Base-by-base conservation (phyloP, 1,284 basidiomycete genomes). In the Puccinia hordei region DNA sequence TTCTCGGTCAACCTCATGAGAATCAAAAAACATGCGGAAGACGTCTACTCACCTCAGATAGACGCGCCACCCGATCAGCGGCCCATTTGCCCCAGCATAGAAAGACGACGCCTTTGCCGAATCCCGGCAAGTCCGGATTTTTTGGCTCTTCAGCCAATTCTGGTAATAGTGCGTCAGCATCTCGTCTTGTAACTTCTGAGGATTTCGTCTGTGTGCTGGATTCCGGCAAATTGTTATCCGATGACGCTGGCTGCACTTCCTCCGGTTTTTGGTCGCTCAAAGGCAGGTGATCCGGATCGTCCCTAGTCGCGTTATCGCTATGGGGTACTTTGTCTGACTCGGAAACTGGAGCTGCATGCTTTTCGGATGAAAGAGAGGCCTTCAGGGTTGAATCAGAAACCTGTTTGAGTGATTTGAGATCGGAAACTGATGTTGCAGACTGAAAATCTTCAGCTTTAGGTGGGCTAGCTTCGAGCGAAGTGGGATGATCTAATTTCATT, bases 81-180 rank as follows among this genome's bases (percentile, higher is more conserved):
- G 85, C 85, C 19, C 84, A 85, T n/a, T 83, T 83, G 17, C 85
- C 85, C 85, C 85, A 86, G 0, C 83, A 83, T 3, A 86, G 83
- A 77, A 86, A 86, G 0, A 86, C 85, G n/a, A 86, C 83, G 22
- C 84, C 84, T 76, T 84, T 83, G 74, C 81, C 78, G 24, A 83
- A 80, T 1, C 76, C 76, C 1, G 68, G 27, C 46, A 35, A 33
- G n/a, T 51, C 44, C 15, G 27, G 49, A 35, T 41, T 22, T 66
- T 44, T 63, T 22, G 27, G 13, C 13, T 51, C 59, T 30, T 66
- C 35, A 22, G 77, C 46, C 15, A 49, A 27, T 0, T 24, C 2
- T 35, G 3, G 12, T 38, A 30, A 57, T 73, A 35, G 33, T 10
- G 13, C 30, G 8, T 51, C 13, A 53, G 2, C 30, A 22, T 17